Evolutionary conservation across 805 yeast species (phyloP).

Genomic region (Isabelozyma heimii): DNA sequence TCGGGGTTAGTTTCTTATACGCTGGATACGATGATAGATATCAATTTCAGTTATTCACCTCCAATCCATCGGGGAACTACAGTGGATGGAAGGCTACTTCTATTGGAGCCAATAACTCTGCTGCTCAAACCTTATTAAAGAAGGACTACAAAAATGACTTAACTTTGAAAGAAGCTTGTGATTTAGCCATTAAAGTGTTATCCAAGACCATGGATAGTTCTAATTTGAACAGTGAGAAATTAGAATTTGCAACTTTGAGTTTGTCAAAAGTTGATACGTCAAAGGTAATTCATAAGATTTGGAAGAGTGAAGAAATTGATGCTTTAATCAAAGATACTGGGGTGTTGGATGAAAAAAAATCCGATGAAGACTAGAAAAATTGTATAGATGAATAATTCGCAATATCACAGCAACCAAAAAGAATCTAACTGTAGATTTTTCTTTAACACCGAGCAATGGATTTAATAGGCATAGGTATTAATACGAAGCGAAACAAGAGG

Average conservation of each 20-base stretch:
- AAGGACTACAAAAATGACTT: slow-evolving; percentile 90
- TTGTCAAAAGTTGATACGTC: slow-evolving; percentile 48
- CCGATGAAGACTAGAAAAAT: not conserved
- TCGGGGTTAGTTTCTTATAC: slow-evolving; percentile 93
- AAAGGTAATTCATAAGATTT: slow-evolving; percentile 64
- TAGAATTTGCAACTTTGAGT: slow-evolving; percentile 82
- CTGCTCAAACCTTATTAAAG: slow-evolving; percentile 93
- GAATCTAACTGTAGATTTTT: not conserved
- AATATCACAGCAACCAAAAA: not conserved
- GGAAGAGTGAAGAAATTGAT: slow-evolving; percentile 79
- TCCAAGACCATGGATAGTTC: slow-evolving; percentile 93
- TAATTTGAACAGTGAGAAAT: slow-evolving; percentile 80
- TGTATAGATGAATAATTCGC: not conserved
- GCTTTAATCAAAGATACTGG: slow-evolving; percentile 69
- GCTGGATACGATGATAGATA: slow-evolving; percentile 93
- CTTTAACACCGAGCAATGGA: slow-evolving; percentile 10
- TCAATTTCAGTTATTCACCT: slow-evolving; percentile 88
- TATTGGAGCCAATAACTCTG: slow-evolving; percentile 93
- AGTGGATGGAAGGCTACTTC: slow-evolving; percentile 98
- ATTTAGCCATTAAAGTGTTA: slow-evolving; percentile 84
- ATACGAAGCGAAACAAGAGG: slow-evolving; percentile 4
- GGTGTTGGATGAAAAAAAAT: slow-evolving; percentile 43
- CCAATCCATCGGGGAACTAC: slow-evolving; percentile 97
- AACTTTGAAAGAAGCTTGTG: slow-evolving; percentile 70
- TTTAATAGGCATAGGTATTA: slow-evolving; percentile 5